Conservation (phyloP, 2,329 filamentous ascomycete genomes). For the Xylaria sp. region DNA sequence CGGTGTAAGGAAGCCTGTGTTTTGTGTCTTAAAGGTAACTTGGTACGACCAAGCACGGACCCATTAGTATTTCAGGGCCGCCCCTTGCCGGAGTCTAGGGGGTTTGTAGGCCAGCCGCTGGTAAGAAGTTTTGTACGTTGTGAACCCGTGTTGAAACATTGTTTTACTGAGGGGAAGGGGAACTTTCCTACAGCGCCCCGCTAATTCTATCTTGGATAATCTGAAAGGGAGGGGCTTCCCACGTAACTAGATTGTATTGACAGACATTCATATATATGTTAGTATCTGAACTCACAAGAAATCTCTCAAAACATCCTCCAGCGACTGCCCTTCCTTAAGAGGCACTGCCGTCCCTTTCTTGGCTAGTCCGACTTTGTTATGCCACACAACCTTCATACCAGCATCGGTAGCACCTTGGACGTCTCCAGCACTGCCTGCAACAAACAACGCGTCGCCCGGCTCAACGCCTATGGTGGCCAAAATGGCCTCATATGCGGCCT, state of each 20-base stretch:
- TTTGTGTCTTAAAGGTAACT: neutral
- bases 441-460: slow-evolving; percentile 26
- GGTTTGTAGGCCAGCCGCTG: no score
- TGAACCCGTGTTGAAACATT: no score
- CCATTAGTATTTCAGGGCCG: neutral
- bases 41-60: no score
- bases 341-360: slow-evolving; percentile 31
- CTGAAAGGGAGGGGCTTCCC: no score
- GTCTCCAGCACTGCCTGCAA: slow-evolving; percentile 33
- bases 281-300: slow-evolving; percentile 8
- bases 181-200: no score
- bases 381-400: slow-evolving; percentile 33
- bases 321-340: slow-evolving; percentile 11
- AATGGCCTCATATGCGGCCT: slow-evolving; percentile 26
- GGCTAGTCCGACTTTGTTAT: slow-evolving; percentile 24
- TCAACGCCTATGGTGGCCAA: slow-evolving; percentile 3
- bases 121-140: no score
- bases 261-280: neutral
- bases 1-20: no score
- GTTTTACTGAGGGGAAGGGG: no score
- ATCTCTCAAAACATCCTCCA: slow-evolving; percentile 14
- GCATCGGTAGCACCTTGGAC: slow-evolving; percentile 28
- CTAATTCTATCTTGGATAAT: no score
- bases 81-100: neutral
- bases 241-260: no score